Evolutionary conservation across 1,284 basidiomycete species (phyloP).

Genomic region (Malassezia sympodialis): DNA sequence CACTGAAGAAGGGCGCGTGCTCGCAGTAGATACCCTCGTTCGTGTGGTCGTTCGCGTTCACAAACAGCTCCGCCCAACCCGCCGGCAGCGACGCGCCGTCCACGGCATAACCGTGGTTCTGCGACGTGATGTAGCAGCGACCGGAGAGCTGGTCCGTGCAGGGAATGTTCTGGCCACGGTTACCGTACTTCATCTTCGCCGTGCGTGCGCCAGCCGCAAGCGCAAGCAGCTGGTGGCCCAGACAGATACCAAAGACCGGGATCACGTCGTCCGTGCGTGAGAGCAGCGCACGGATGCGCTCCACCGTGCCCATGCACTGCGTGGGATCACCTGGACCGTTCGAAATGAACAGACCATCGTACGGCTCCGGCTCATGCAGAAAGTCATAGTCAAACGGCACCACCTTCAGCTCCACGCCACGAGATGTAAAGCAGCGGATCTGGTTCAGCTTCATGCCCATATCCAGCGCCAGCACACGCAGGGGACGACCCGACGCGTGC

Average conservation of each 20-base stretch:
- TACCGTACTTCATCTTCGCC: conserved; percentile 98
- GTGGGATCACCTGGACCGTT: conserved; percentile 98
- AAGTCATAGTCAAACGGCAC: conserved; percentile 97
- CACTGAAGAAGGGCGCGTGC: conserved; percentile 80
- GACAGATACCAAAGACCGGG: conserved; percentile 97
- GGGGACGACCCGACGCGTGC: conserved; percentile 66
- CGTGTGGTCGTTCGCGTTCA: conserved; percentile 90
- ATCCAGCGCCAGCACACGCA: conserved; percentile 83
- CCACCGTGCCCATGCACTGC: conserved; percentile 59
- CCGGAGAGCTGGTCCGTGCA: conserved; percentile 89
- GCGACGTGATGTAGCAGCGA: conserved; percentile 95
- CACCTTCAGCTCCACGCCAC: conserved; percentile 91
- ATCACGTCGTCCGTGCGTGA: conserved; percentile 56
- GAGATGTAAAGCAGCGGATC: conserved; percentile 86
- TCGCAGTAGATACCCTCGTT: conserved; percentile 91
- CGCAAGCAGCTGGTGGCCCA: conserved; percentile 93
- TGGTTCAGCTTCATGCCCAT: conserved; percentile 99
- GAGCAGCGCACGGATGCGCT: conserved; percentile 63
- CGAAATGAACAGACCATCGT: conserved; percentile 90
- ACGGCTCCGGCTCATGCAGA: conserved; percentile 61
- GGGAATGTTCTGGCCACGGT: conserved; percentile 96
- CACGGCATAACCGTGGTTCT: conserved; percentile 98
- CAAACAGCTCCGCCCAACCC: conserved; percentile 89
- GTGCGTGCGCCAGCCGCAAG: conserved; percentile 87
- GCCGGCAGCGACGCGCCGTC: conserved; percentile 66